phyloP scores from a whole-genome alignment of 1,139 yeast genomes.

The Yamadazyma songkhlaensis region DNA sequence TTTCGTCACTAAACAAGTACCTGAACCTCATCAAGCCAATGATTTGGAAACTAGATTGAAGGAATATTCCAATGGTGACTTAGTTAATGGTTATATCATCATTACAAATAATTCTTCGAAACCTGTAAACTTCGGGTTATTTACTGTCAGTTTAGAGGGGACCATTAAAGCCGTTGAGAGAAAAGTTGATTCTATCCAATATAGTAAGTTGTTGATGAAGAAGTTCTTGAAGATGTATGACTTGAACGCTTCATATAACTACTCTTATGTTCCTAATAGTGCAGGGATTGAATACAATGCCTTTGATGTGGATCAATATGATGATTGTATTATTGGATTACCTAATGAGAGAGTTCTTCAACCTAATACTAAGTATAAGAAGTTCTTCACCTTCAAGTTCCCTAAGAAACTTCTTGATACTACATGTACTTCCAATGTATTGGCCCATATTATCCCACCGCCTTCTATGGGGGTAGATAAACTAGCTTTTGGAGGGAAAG shows the following conservation, averaged over 20 bases:
- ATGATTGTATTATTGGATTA: constrained; percentile 51
- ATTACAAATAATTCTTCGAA: constrained; percentile 38
- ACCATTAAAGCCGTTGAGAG: constrained; percentile 38
- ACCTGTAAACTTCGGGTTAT: constrained; percentile 44
- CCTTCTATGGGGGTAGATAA: constrained; percentile 63
- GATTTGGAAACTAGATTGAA: constrained; percentile 44
- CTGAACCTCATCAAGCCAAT: constrained; percentile 31
- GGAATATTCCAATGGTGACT: constrained; percentile 42
- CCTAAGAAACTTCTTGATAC: constrained; percentile 59
- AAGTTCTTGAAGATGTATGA: constrained; percentile 49
- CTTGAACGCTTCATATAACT: constrained; percentile 45
- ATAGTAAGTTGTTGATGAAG: constrained; percentile 35
- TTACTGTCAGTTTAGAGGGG: constrained; percentile 47
- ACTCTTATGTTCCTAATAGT: constrained; percentile 41
- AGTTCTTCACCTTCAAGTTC: constrained; percentile 61
- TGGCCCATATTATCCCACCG: constrained; percentile 57
- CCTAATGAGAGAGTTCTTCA: constrained; percentile 47
- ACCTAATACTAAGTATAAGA: constrained; percentile 55
- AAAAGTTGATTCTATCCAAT: constrained; percentile 17
- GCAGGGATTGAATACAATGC: constrained; percentile 51
- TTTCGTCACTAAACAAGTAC: constrained; percentile 41
- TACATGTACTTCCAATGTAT: constrained; percentile 51
- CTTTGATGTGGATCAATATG: constrained; percentile 41
- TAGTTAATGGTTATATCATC: constrained; percentile 36
- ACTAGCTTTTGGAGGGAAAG: constrained; percentile 36